Percentiles rank a stretch among this genome's conserved stretches.
phyloP scores from a whole-genome alignment of 2,329 filamentous ascomycete species.

The Xylariaceae sp. region DNA sequence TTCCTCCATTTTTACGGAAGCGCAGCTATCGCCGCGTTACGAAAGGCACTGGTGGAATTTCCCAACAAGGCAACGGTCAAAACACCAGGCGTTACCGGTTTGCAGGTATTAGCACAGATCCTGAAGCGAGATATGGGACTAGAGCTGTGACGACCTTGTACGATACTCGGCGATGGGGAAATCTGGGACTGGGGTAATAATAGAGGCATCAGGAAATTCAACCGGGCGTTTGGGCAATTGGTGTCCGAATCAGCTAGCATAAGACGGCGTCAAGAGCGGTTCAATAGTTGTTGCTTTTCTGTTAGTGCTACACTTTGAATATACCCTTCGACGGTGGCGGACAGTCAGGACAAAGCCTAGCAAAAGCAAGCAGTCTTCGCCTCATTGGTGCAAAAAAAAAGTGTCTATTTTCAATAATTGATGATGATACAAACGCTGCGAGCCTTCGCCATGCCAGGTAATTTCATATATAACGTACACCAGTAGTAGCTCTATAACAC shows the following conservation, averaged over 20 bases:
- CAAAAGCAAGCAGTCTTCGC: background rate
- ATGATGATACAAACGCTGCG: too few species aligned
- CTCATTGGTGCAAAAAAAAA: background rate
- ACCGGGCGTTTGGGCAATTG: slow-evolving; percentile 18
- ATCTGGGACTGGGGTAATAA: slow-evolving; percentile 17
- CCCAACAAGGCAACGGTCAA: slow-evolving; percentile 57
- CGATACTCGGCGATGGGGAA: slow-evolving; percentile 6
- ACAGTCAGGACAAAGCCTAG: background rate
- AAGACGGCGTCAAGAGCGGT: slow-evolving; percentile 22
- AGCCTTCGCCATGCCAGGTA: background rate
- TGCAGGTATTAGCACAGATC: slow-evolving; percentile 57
- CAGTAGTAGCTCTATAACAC: slow-evolving; percentile 58
- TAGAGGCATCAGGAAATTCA: slow-evolving; percentile 2
- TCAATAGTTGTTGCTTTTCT: slow-evolving; percentile 12
- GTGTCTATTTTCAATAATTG: background rate
- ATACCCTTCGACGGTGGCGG: slow-evolving; percentile 13
- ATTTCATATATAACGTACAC: background rate
- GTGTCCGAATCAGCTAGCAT: slow-evolving; percentile 28
- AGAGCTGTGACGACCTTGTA: slow-evolving; percentile 38
- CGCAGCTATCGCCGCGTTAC: slow-evolving; percentile 71
- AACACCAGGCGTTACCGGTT: slow-evolving; percentile 52
- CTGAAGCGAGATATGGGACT: slow-evolving; percentile 55
- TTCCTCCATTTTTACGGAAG: slow-evolving; percentile 83
- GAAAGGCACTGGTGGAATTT: slow-evolving; percentile 73
- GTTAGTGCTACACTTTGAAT: slow-evolving; percentile 10